Conservation (phyloP, 208 protist genomes). For the Leishmania gerbilli region DNA sequence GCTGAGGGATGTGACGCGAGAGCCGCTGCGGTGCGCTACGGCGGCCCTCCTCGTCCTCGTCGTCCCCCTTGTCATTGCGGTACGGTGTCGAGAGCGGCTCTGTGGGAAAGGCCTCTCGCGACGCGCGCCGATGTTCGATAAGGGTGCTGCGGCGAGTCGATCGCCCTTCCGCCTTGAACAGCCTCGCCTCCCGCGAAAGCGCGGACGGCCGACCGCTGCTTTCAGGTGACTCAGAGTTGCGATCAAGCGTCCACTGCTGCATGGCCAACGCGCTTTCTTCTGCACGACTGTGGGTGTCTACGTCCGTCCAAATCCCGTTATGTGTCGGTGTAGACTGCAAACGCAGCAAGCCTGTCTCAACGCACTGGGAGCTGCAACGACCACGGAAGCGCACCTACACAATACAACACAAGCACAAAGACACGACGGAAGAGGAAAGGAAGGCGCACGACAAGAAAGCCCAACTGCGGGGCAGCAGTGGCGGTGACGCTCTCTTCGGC, state of each 20-base stretch:
- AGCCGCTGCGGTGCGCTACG: constrained; percentile 49
- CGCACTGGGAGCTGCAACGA: not conserved
- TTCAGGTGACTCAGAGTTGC: constrained; percentile 35
- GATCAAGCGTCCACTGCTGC: constrained; percentile 33
- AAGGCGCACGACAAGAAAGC: not conserved
- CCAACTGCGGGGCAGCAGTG: not conserved
- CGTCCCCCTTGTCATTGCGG: not conserved
- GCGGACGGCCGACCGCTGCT: constrained; percentile 26
- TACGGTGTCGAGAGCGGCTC: not conserved
- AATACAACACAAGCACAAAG: not conserved
- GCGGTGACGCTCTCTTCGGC: not conserved
- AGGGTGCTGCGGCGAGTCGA: constrained; percentile 8
- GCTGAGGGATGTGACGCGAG: constrained; percentile 85
- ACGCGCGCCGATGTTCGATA: not conserved
- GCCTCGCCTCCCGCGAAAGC: constrained; percentile 14
- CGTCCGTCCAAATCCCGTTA: not conserved
- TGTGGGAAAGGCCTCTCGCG: not conserved
- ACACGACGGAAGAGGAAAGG: not conserved
- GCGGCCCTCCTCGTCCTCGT: constrained; percentile 46
- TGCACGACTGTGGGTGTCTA: not conserved
- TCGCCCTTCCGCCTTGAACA: constrained; percentile 10
- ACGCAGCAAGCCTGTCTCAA: not conserved
- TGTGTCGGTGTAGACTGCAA: not conserved
- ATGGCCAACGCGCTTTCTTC: not conserved
- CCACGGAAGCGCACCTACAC: not conserved